These are phyloP conservation scores for Anisodus tanguticus DNA, from an alignment of 257 asterid genomes.

Conservation along the genomic window DNA sequence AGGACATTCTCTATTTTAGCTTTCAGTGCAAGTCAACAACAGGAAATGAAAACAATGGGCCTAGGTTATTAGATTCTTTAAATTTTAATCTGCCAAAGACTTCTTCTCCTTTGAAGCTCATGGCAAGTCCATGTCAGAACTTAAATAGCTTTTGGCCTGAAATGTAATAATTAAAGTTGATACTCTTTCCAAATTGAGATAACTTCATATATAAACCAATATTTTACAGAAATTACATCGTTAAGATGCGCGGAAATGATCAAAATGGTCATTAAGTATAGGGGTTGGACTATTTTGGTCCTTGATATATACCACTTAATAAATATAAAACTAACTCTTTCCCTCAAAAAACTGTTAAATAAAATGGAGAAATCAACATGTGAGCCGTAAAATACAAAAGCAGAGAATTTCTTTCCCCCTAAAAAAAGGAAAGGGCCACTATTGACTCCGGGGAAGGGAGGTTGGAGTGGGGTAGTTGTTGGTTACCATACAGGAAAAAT, in stretches of 20 bases:
- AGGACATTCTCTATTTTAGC: neutral
- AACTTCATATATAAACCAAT: neutral
- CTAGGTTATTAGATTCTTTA: neutral
- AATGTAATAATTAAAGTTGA: no score
- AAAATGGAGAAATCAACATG: no score
- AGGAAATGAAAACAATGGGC: neutral
- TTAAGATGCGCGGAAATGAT: no score
- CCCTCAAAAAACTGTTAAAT: no score
- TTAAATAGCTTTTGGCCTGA: neutral
- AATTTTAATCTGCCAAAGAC: slow-evolving; percentile 1
- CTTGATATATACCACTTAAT: no score
- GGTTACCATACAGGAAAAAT: slow-evolving; percentile 15
- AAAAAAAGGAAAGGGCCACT: neutral
- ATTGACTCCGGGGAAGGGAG: neutral
- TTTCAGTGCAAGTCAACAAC: neutral
- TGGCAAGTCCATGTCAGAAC: neutral
- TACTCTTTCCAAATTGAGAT: neutral
- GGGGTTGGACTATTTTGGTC: no score
- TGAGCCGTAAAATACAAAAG: no score
- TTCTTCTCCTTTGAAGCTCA: slow-evolving; percentile 6
- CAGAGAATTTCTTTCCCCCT: no score
- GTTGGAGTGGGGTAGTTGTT: neutral
- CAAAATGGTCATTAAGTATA: no score
- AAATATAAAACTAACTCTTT: no score
- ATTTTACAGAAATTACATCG: neutral